Evolutionary conservation across 164 flowering plant species (phyloP).

Genomic region (Chimonanthus praecox): DNA sequence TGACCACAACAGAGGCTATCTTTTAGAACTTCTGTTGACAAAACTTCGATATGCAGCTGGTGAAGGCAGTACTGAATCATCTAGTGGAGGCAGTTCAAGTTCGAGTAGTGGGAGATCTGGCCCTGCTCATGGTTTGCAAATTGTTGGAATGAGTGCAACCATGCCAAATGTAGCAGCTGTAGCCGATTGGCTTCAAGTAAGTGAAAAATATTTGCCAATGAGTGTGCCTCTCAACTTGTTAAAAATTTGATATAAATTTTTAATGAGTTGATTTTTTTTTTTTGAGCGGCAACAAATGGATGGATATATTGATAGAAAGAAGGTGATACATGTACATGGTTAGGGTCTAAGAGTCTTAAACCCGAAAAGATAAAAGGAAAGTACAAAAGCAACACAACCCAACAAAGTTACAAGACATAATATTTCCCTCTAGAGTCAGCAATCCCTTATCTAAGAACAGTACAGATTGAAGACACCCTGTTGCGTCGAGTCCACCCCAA

Average conservation of each 20-base stretch:
- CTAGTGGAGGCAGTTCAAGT: slow-evolving; percentile 81
- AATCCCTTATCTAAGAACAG: no score
- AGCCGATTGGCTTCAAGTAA: slow-evolving; percentile 97
- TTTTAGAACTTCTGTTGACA: slow-evolving; percentile 89
- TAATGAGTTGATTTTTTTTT: neutral
- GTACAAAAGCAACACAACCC: no score
- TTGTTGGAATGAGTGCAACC: slow-evolving; percentile 99
- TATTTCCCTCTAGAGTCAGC: no score
- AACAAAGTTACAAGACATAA: no score
- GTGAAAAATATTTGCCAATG: slow-evolving; percentile 14
- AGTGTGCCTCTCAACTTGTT: neutral
- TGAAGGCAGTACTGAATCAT: slow-evolving; percentile 67
- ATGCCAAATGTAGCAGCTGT: slow-evolving; percentile 97
- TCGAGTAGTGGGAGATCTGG: slow-evolving; percentile 70
- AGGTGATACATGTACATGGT: no score
- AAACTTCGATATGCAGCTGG: slow-evolving; percentile 97
- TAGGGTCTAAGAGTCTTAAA: no score
- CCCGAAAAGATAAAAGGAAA: no score
- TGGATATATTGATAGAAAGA: no score
- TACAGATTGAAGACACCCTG: no score
- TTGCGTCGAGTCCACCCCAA: no score
- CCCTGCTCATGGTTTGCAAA: slow-evolving; percentile 76
- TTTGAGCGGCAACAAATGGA: no score
- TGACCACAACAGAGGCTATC: slow-evolving; percentile 87
- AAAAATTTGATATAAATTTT: neutral